A percentile compares a stretch with the other conserved stretches of the same genome.
Evolutionary conservation across 345 rosid genomes (phyloP).

Genomic region (Streptanthus diversifolius): DNA sequence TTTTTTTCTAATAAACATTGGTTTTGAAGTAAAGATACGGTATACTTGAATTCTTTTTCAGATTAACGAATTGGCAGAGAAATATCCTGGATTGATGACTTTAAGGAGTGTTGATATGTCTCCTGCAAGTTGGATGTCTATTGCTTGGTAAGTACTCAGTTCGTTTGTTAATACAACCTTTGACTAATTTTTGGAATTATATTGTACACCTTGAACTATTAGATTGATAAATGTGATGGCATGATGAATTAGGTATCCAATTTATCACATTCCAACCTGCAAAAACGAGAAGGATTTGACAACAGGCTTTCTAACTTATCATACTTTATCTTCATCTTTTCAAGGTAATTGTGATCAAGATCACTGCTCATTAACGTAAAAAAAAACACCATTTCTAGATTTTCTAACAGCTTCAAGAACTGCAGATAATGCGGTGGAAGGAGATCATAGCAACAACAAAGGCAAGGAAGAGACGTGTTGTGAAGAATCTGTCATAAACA

Average conservation of each 20-base stretch:
- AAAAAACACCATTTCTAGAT: not conserved
- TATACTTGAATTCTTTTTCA: conserved; percentile 21
- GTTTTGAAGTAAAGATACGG: not conserved
- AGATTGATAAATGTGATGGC: not conserved
- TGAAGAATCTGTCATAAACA: conserved; percentile 21
- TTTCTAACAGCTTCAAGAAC: not conserved
- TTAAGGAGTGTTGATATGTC: conserved; percentile 68
- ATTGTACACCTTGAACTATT: no score
- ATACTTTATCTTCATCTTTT: conserved; percentile 71
- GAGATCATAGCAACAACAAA: conserved; percentile 52
- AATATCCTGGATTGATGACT: conserved; percentile 50
- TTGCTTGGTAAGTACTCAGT: conserved; percentile 57
- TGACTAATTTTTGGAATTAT: no score
- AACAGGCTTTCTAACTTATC: conserved; percentile 67
- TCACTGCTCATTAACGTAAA: not conserved
- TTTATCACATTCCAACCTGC: conserved; percentile 63
- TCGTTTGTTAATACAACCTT: not conserved
- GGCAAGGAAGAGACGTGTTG: conserved; percentile 30
- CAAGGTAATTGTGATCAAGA: conserved; percentile 47
- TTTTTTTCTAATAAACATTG: not conserved
- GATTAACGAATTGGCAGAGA: conserved; percentile 51
- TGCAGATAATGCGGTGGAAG: conserved; percentile 39
- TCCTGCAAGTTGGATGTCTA: conserved; percentile 97
- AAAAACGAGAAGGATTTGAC: conserved; percentile 56
- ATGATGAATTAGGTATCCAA: conserved; percentile 57